Conservation (phyloP, 1,284 basidiomycete species). For the Testicularia cyperi region DNA sequence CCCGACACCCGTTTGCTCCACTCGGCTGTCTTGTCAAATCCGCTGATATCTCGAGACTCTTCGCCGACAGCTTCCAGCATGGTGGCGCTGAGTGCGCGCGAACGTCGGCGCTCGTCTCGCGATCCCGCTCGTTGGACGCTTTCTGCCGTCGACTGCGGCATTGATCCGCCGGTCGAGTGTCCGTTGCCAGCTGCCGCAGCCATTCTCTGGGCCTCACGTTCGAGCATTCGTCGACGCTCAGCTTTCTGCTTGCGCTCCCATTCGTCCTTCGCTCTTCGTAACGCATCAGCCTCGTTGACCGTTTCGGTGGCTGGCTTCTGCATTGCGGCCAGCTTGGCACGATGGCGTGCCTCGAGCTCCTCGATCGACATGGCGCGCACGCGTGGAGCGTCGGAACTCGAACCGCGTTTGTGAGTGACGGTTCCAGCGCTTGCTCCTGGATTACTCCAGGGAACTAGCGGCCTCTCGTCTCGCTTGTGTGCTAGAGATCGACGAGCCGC, state of each 20-base stretch:
- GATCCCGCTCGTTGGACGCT: conserved; percentile 1
- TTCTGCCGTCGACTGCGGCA: conserved; percentile 2
- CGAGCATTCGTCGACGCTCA: conserved; percentile 32
- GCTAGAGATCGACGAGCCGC: conserved; percentile 31
- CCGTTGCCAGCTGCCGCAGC: conserved; percentile 21
- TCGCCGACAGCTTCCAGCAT: conserved; percentile 31
- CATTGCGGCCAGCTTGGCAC: conserved; percentile 36
- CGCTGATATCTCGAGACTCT: conserved; percentile 5
- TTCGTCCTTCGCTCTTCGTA: conserved; percentile 34
- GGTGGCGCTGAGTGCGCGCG: conserved; percentile 22
- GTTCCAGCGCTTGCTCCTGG: conserved; percentile 8
- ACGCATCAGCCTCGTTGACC: conserved; percentile 30
- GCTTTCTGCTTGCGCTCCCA: conserved; percentile 32
- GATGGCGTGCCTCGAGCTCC: conserved; percentile 37
- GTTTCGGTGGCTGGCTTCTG: conserved; percentile 32
- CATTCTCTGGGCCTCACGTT: conserved; percentile 21
- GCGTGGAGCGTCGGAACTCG: conserved; percentile 8
- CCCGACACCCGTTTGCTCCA: conserved; percentile 35
- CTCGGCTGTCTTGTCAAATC: conserved; percentile 16
- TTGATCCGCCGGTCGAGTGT: no score
- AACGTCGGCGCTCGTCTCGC: conserved; percentile 26
- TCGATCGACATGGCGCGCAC: conserved; percentile 33
- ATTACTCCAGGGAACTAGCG: conserved; percentile 27
- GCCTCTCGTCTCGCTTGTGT: conserved; percentile 16
- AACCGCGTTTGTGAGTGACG: conserved; percentile 1